Evolutionary conservation across 2,329 filamentous ascomycete species (phyloP).

Genomic region (Thielaviopsis populi): DNA sequence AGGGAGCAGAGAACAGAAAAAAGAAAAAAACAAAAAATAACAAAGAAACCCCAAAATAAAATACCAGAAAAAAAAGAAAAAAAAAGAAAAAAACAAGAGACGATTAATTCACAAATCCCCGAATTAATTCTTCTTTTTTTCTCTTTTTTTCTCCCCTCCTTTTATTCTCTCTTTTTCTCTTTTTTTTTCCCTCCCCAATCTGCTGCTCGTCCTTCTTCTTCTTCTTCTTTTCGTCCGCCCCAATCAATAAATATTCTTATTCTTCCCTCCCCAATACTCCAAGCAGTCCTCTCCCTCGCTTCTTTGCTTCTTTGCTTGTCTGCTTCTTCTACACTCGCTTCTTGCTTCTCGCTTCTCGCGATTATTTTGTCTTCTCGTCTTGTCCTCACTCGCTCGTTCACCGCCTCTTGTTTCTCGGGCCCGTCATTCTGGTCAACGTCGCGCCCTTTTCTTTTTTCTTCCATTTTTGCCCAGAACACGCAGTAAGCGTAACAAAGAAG

Average conservation of each 20-base stretch:
- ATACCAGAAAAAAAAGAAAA: too few species aligned
- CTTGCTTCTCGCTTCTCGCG: background rate
- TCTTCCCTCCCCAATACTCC: too few species aligned
- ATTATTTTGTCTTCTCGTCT: background rate
- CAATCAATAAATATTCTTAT: too few species aligned
- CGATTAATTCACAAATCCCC: too few species aligned
- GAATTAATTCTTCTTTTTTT: background rate
- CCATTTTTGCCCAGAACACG: background rate
- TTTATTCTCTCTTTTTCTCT: background rate
- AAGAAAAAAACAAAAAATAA: too few species aligned
- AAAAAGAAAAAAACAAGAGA: too few species aligned
- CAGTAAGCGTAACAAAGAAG: background rate
- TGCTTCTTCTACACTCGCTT: background rate
- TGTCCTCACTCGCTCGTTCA: background rate
- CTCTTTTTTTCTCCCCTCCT: background rate
- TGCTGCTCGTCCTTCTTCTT: background rate
- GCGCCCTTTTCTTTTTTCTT: background rate
- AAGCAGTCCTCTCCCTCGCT: background rate
- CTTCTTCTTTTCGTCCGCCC: background rate
- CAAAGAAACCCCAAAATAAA: too few species aligned
- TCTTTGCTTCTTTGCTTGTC: background rate
- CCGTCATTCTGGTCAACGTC: background rate
- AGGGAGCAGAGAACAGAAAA: too few species aligned
- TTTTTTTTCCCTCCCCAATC: background rate
- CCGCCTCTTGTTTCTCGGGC: background rate